Evolutionary conservation across 2,329 filamentous ascomycete genomes (phyloP).

Genomic region (Aureobasidium sp.): DNA sequence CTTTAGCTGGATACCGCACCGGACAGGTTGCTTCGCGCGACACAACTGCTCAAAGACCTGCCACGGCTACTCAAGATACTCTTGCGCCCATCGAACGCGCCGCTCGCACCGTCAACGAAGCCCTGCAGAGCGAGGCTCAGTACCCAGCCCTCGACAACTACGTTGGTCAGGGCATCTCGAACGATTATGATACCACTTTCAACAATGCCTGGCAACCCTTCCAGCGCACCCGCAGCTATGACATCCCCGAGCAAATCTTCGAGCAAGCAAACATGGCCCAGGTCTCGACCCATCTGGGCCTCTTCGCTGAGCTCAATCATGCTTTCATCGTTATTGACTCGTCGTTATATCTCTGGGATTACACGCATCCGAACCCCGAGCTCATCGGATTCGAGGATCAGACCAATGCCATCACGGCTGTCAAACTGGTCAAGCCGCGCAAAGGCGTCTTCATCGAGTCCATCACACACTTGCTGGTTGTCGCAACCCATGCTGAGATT

Average conservation of each 20-base stretch:
- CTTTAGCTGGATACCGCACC: conserved; percentile 22
- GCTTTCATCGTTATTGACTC: conserved; percentile 96
- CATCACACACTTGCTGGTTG: conserved; percentile 81
- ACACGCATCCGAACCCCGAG: conserved; percentile 84
- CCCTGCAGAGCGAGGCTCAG: conserved; percentile 65
- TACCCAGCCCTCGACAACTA: conserved; percentile 89
- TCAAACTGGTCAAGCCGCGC: conserved; percentile 79
- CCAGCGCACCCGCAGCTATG: conserved; percentile 76
- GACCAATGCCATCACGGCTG: conserved; percentile 78
- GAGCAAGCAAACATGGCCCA: conserved; percentile 85
- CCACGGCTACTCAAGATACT: not conserved
- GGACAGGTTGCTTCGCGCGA: conserved; percentile 18
- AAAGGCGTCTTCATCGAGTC: conserved; percentile 77
- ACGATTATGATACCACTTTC: conserved; percentile 76
- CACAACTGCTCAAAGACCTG: conserved; percentile 7
- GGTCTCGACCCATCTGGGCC: conserved; percentile 84
- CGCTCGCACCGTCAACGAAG: conserved; percentile 73
- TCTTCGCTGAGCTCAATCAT: conserved; percentile 91
- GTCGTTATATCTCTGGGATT: conserved; percentile 95
- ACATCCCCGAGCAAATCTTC: conserved; percentile 86
- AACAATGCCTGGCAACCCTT: conserved; percentile 76
- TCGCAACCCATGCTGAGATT: conserved; percentile 80
- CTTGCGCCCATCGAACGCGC: conserved; percentile 63
- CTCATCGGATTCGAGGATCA: conserved; percentile 89
- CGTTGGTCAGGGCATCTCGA: conserved; percentile 75